A percentile compares a stretch with the other conserved stretches of the same genome.
Evolutionary conservation across 306 rosid species (phyloP).

Genomic region (Acacia acuminata): DNA sequence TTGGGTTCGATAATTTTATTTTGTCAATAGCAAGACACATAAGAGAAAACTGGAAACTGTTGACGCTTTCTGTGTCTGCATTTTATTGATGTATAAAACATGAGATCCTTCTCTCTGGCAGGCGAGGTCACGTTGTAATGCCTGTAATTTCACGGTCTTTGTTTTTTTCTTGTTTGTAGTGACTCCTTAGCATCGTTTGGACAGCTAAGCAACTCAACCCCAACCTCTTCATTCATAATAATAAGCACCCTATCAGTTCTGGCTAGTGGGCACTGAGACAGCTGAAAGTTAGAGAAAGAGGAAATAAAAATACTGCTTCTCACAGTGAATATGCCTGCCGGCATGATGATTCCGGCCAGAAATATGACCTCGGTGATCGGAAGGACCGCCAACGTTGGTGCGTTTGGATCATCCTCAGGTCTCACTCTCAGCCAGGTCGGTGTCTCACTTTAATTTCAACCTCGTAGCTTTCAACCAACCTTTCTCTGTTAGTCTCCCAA

Average conservation of each 20-base stretch:
- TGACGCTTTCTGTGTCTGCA: slow-evolving; percentile 35
- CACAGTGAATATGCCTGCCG: slow-evolving; percentile 55
- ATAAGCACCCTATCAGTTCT: background rate
- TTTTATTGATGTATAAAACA: slow-evolving; percentile 20
- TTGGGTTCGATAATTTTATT: slow-evolving; percentile 29
- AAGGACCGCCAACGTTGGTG: slow-evolving; percentile 57
- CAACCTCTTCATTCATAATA: background rate
- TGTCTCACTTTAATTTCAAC: background rate
- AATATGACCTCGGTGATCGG: slow-evolving; percentile 74
- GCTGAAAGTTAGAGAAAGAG: background rate
- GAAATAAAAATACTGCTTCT: background rate
- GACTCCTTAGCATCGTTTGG: background rate
- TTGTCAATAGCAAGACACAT: slow-evolving; percentile 29
- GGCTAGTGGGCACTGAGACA: background rate
- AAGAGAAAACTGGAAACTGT: slow-evolving; percentile 12
- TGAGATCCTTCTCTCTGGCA: background rate
- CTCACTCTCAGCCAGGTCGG: slow-evolving; percentile 83
- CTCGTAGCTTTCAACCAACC: background rate
- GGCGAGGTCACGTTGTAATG: slow-evolving; percentile 16
- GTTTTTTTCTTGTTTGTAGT: slow-evolving; percentile 28
- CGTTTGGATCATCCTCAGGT: slow-evolving; percentile 70
- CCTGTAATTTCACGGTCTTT: background rate
- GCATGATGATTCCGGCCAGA: slow-evolving; percentile 68
- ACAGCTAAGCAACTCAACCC: background rate
- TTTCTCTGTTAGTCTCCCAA: background rate